phyloP scores from a whole-genome alignment of 768 basidiomycete genomes.

The Agaricus blazei region DNA sequence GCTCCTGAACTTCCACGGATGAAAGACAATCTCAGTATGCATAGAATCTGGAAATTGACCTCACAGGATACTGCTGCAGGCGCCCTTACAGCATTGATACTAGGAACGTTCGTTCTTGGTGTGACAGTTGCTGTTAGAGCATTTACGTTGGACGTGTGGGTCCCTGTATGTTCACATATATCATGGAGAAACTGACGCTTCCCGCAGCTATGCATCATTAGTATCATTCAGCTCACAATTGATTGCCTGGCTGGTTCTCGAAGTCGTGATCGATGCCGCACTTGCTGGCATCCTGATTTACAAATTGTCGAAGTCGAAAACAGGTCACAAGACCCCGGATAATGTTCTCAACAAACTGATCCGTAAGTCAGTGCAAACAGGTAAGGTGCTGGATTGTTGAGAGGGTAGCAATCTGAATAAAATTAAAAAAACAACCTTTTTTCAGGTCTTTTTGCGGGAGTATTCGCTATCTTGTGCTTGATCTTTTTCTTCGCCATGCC shows the following conservation, averaged over 20 bases:
- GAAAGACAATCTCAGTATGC: no score
- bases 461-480: conserved; percentile 25
- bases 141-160: neutral
- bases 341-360: conserved; percentile 28
- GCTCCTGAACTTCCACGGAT: neutral
- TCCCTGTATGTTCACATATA: neutral
- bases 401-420: neutral
- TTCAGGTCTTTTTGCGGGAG: conserved; percentile 21
- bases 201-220: conserved; percentile 4
- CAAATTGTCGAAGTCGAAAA: conserved; percentile 22
- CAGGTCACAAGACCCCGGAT: conserved; percentile 27
- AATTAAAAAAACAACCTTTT: neutral
- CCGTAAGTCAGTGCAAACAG: conserved; percentile 28
- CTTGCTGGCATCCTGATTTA: conserved; percentile 14
- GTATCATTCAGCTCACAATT: conserved; percentile 7
- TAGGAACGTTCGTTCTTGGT: neutral
- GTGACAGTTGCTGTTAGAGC: neutral
- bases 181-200: neutral
- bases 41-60: conserved; percentile 2
- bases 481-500: conserved; percentile 21
- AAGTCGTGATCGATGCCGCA: conserved; percentile 13
- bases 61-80: neutral
- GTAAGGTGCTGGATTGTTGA: conserved; percentile 8
- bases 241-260: conserved; percentile 16
- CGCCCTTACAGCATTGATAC: neutral